Evolutionary conservation across 2,329 filamentous ascomycete genomes (phyloP).

Genomic region (Talaromyces atroroseus): DNA sequence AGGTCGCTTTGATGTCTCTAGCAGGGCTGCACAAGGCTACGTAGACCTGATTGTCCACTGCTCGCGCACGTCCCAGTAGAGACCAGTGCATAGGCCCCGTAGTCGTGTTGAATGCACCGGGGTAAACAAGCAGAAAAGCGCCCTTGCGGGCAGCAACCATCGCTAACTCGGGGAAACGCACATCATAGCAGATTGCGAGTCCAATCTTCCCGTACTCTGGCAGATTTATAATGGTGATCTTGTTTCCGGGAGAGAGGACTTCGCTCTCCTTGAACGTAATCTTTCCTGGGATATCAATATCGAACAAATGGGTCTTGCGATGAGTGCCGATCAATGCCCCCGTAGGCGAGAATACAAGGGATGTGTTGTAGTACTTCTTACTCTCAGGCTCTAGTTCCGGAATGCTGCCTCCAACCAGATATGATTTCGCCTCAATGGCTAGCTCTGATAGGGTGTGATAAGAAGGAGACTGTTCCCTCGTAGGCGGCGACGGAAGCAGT

Average conservation of each 20-base stretch:
- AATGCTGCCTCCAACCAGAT: slow-evolving; percentile 86
- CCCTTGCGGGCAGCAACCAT: slow-evolving; percentile 80
- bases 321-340: slow-evolving; percentile 81
- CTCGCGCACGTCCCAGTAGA: slow-evolving; percentile 72
- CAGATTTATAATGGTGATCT: slow-evolving; percentile 77
- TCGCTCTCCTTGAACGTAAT: slow-evolving; percentile 89
- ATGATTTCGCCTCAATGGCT: slow-evolving; percentile 71
- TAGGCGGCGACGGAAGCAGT: slow-evolving; percentile 71
- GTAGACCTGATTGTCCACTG: slow-evolving; percentile 91
- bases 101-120: slow-evolving; percentile 93
- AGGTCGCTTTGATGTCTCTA: slow-evolving; percentile 67
- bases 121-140: slow-evolving; percentile 85
- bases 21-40: slow-evolving; percentile 90
- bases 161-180: slow-evolving; percentile 91
- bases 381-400: slow-evolving; percentile 66
- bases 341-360: slow-evolving; percentile 70
- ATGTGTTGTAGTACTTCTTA: slow-evolving; percentile 85
- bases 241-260: slow-evolving; percentile 77
- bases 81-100: slow-evolving; percentile 92
- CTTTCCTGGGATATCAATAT: slow-evolving; percentile 94
- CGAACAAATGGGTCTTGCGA: slow-evolving; percentile 92
- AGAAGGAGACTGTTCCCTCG: slow-evolving; percentile 65
- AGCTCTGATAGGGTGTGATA: slow-evolving; percentile 79
- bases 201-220: slow-evolving; percentile 84
- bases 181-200: slow-evolving; percentile 94